These are phyloP conservation scores for Coniochaeta ligniaria DNA, from an alignment of 2,329 filamentous ascomycete genomes.

Conservation along the genomic window DNA sequence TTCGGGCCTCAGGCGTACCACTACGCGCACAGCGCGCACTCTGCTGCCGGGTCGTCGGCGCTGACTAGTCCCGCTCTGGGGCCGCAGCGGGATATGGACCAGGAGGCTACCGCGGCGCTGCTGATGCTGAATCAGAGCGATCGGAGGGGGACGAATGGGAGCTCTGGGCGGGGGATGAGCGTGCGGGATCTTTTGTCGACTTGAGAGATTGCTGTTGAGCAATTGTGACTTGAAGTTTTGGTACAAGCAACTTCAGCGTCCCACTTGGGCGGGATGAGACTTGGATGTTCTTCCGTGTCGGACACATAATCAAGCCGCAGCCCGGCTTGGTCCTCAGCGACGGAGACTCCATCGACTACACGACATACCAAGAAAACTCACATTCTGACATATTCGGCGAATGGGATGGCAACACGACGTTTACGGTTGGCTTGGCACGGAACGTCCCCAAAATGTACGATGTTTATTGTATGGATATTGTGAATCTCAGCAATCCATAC, in stretches of 20 bases:
- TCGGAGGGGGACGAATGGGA: conserved; percentile 43
- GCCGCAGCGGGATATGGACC: conserved; percentile 53
- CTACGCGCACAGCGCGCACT: conserved; percentile 25
- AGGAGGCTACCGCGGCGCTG: conserved; percentile 78
- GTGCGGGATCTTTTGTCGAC: conserved; percentile 47
- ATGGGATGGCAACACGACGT: no score
- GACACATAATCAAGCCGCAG: no score
- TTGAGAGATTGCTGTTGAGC: conserved; percentile 20
- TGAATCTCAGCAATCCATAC: no score
- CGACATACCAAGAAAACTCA: no score
- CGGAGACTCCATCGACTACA: no score
- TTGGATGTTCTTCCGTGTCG: no score
- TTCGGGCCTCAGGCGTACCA: conserved; percentile 45
- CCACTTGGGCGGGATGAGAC: no score
- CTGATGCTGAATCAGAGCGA: conserved; percentile 77
- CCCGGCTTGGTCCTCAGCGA: no score
- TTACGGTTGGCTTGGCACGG: no score
- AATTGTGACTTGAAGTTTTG: not conserved
- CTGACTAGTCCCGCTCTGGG: conserved; percentile 51
- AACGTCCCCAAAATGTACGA: no score
- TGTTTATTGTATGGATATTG: no score
- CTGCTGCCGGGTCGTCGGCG: conserved; percentile 44
- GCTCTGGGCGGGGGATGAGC: conserved; percentile 40
- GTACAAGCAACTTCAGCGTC: not conserved
- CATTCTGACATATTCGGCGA: no score